Percentiles rank a stretch among this genome's conserved stretches.
Conservation (phyloP, 169 alveolate genomes). For the Babesia ovata region DNA sequence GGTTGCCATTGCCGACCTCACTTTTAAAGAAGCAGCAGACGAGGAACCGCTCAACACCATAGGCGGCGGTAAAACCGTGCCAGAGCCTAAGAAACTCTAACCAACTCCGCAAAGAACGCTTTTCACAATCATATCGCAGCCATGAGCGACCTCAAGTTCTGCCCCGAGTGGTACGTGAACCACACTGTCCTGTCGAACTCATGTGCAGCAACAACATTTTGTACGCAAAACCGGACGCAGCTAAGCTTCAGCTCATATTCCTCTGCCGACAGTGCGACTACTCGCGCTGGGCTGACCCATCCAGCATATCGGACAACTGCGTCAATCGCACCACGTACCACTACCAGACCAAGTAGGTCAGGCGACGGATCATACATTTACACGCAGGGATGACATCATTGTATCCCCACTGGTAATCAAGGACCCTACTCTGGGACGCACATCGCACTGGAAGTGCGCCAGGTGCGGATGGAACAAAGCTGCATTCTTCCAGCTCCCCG, state of each 20-base stretch:
- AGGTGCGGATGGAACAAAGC: constrained; percentile 83
- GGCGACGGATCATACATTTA: too few species aligned
- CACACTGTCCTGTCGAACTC: too few species aligned
- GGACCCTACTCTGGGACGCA: constrained; percentile 90
- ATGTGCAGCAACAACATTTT: constrained; percentile 73
- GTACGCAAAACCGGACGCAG: constrained; percentile 73
- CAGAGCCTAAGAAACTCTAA: background rate
- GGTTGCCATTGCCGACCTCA: constrained; percentile 24
- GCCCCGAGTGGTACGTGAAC: constrained; percentile 67
- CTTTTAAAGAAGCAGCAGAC: background rate
- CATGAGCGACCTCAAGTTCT: constrained; percentile 70
- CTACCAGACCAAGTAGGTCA: constrained; percentile 69
- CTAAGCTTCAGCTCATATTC: constrained; percentile 69
- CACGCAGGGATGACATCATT: constrained; percentile 82
- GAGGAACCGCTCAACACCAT: constrained; percentile 9
- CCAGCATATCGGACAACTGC: constrained; percentile 69
- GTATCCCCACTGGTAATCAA: constrained; percentile 82
- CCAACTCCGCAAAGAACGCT: background rate
- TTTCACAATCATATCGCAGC: background rate
- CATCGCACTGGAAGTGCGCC: constrained; percentile 86
- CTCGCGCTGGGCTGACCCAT: constrained; percentile 70
- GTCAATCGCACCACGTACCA: constrained; percentile 74
- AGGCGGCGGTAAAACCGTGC: background rate
- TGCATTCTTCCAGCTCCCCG: constrained; percentile 89
- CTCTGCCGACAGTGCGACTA: constrained; percentile 78